A percentile compares a stretch with the other conserved stretches of the same genome.
Conservation (phyloP, 441 rosid genomes). For the Bruguiera hainesii region DNA sequence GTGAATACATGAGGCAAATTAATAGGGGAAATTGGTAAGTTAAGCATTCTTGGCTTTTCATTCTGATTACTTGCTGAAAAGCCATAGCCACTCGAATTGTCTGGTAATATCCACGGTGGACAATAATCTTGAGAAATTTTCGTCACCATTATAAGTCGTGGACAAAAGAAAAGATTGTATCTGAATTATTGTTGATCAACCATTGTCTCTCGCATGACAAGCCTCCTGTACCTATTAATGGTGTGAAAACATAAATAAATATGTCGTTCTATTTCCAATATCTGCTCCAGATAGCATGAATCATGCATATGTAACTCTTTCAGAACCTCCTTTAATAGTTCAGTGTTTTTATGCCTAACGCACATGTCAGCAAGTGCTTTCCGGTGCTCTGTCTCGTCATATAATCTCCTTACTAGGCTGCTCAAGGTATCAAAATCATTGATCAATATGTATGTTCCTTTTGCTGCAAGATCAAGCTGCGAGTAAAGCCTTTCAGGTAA, state of each 20-base stretch:
- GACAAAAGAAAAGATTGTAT: not conserved
- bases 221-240: conserved; percentile 72
- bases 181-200: conserved; percentile 7
- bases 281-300: conserved; percentile 48
- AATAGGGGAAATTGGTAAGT: not conserved
- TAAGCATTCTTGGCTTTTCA: not conserved
- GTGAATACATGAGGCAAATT: not conserved
- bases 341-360: conserved; percentile 40
- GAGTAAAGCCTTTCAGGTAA: conserved; percentile 34
- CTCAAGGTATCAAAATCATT: conserved; percentile 66
- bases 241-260: conserved; percentile 64
- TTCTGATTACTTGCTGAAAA: not conserved
- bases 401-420: conserved; percentile 47
- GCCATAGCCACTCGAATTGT: conserved; percentile 8
- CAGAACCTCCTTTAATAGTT: conserved; percentile 52
- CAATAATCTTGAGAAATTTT: not conserved
- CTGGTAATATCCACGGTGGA: not conserved
- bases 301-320: conserved; percentile 43
- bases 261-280: conserved; percentile 72
- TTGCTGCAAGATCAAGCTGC: conserved; percentile 74
- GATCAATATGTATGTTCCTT: conserved; percentile 58
- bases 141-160: not conserved
- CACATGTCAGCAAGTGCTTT: conserved; percentile 52
- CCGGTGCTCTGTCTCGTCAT: conserved; percentile 59
- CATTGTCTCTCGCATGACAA: conserved; percentile 45